Conservation (phyloP, 306 rosid species). For the barrel medic (Medicago truncatula) region MtrunA17r5.0-ANR NC_053042.1:14905501-14906000, state of each 20-base stretch:
- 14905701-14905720: neutral
- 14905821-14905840: neutral
- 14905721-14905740: neutral
- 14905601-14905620: neutral
- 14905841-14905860: neutral
- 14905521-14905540: neutral
- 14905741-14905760: neutral
- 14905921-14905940: neutral
- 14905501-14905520: neutral
- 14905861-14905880: neutral
- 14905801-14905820: neutral
- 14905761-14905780: neutral
- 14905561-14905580: neutral
- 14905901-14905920: neutral
- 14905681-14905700: neutral
- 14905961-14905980: neutral
- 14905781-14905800: constrained; percentile 2
- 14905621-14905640: neutral
- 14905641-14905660: neutral
- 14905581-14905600: neutral
- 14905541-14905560: neutral
- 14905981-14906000: fast-evolving
- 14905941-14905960: neutral
- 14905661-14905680: neutral
- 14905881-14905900: neutral